Conservation (phyloP, 129 eudicot species). For the Tagetes patula region DNA sequence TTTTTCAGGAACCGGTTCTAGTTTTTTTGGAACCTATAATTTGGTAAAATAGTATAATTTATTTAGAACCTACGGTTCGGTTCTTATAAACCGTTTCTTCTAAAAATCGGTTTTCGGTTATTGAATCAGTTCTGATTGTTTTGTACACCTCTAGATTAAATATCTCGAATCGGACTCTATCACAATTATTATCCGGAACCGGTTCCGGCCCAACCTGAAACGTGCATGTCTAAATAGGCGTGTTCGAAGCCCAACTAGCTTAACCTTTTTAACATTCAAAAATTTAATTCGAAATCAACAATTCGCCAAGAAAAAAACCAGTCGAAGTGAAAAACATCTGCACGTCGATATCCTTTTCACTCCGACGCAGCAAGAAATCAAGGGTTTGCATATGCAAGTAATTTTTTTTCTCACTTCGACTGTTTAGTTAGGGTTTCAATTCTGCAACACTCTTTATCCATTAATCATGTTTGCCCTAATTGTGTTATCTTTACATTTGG, state of each 20-base stretch:
- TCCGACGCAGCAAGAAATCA: conserved; percentile 1
- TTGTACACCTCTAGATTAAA: no score
- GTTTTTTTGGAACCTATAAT: no score
- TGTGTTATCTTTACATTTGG: background rate
- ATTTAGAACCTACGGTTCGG: no score
- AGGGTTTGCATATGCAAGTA: conserved; percentile 16
- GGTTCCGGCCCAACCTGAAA: no score
- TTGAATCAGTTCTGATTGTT: no score
- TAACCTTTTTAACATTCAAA: background rate
- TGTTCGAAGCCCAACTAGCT: background rate
- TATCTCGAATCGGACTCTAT: no score
- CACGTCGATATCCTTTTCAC: background rate
- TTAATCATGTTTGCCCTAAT: background rate
- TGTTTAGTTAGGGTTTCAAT: conserved; percentile 19
- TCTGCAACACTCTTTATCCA: background rate
- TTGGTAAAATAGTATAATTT: no score
- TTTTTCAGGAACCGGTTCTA: no score
- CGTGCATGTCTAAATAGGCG: no score
- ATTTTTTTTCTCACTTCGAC: background rate
- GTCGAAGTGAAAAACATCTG: background rate
- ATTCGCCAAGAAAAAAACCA: background rate
- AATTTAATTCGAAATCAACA: background rate
- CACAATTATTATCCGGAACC: no score
- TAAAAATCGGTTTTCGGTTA: no score
- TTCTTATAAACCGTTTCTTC: no score